phyloP scores from a whole-genome alignment of 768 basidiomycete species.

The Calocera cornea region DNA sequence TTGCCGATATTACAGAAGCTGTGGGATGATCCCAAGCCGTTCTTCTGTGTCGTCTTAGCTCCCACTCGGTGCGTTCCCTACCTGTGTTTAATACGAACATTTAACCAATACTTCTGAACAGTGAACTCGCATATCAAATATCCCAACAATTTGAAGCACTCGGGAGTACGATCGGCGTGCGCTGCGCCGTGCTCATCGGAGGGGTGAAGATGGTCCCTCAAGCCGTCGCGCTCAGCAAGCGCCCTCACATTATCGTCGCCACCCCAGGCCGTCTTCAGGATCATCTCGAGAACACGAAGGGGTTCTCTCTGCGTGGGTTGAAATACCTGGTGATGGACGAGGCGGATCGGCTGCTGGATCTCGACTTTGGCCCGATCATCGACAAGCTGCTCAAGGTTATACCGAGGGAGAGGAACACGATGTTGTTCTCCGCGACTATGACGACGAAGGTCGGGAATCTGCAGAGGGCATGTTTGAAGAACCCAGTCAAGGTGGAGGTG shows the following conservation, averaged over 20 bases:
- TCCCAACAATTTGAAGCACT: constrained; percentile 90
- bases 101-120: constrained; percentile 8
- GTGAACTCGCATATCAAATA: constrained; percentile 96
- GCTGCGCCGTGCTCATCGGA: constrained; percentile 85
- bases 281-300: constrained; percentile 94
- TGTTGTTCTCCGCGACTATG: constrained; percentile 97
- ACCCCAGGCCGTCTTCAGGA: constrained; percentile 88
- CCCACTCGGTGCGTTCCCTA: constrained; percentile 51
- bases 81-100: not conserved
- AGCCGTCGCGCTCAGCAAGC: constrained; percentile 80
- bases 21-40: constrained; percentile 88
- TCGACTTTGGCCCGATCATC: constrained; percentile 91
- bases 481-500: constrained; percentile 89
- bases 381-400: constrained; percentile 94
- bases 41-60: constrained; percentile 86
- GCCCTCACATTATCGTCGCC: constrained; percentile 88
- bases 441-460: constrained; percentile 95
- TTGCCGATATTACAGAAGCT: constrained; percentile 90
- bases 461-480: constrained; percentile 81
- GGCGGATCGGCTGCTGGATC: constrained; percentile 86
- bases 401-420: constrained; percentile 87
- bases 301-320: constrained; percentile 72
- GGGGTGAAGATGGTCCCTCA: constrained; percentile 87
- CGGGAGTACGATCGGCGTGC: constrained; percentile 83
- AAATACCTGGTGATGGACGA: constrained; percentile 92